Conservation (phyloP, 805 yeast species). For the Komagataella pseudopastoris region DNA sequence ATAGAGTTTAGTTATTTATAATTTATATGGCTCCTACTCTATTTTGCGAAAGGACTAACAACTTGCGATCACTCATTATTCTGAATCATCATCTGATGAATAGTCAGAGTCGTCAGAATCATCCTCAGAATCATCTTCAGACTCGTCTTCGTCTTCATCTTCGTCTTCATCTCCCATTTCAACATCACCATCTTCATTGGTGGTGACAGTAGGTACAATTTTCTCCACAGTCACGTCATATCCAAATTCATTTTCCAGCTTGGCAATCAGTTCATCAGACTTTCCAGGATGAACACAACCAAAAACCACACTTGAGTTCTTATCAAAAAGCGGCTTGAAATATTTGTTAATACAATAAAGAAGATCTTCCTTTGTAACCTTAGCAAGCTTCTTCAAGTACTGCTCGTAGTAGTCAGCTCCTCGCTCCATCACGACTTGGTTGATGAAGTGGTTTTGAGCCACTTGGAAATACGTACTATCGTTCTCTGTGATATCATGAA, state of each 20-base stretch:
- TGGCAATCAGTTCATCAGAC: slow-evolving; percentile 27
- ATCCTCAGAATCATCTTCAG: slow-evolving; percentile 10
- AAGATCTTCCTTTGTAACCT: slow-evolving; percentile 40
- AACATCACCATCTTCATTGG: slow-evolving; percentile 11
- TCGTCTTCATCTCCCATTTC: slow-evolving; percentile 15
- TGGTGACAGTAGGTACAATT: slow-evolving; percentile 14
- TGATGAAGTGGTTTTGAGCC: slow-evolving; percentile 51
- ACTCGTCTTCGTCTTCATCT: slow-evolving; percentile 15
- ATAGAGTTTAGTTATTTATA: not conserved
- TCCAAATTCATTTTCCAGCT: slow-evolving; percentile 34
- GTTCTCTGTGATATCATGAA: slow-evolving; percentile 52
- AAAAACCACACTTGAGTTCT: slow-evolving; percentile 44
- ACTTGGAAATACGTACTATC: slow-evolving; percentile 57
- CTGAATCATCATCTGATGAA: no score
- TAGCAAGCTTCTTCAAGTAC: slow-evolving; percentile 38
- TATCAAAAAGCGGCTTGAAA: slow-evolving; percentile 50
- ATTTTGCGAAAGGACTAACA: no score
- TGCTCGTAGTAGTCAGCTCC: slow-evolving; percentile 50
- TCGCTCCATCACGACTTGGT: slow-evolving; percentile 51
- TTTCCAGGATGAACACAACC: slow-evolving; percentile 64
- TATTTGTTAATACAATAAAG: slow-evolving; percentile 38
- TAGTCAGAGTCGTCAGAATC: slow-evolving; percentile 1
- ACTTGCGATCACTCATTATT: no score
- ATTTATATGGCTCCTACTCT: not conserved
- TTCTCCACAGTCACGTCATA: slow-evolving; percentile 49